Evolutionary conservation across 768 basidiomycete species (phyloP).

Genomic region (Gymnopilus dilepis): DNA sequence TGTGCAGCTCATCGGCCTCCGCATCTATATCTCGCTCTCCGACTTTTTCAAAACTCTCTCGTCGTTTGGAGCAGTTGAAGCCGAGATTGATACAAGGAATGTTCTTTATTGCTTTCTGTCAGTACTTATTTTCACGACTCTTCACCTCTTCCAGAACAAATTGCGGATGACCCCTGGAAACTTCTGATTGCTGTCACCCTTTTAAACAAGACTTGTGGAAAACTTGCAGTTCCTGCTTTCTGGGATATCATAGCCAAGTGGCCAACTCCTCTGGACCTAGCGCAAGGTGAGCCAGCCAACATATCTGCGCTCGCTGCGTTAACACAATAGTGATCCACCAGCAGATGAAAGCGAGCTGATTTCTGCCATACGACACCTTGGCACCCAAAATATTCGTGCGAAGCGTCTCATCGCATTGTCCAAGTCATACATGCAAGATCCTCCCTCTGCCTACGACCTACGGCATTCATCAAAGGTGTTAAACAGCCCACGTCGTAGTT

Average conservation of each 20-base stretch:
- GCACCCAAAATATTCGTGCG: constrained; percentile 62
- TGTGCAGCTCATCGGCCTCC: neutral
- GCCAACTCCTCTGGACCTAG: constrained; percentile 60
- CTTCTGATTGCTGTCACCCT: constrained; percentile 69
- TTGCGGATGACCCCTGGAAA: constrained; percentile 69
- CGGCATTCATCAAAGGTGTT: constrained; percentile 35
- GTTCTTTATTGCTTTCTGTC: neutral
- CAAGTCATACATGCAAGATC: constrained; percentile 51
- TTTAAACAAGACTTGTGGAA: constrained; percentile 73
- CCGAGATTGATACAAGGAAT: constrained; percentile 48
- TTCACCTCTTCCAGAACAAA: constrained; percentile 43
- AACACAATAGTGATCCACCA: constrained; percentile 21
- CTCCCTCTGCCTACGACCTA: constrained; percentile 37
- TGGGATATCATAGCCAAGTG: constrained; percentile 59
- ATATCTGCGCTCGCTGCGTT: neutral
- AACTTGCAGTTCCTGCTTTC: constrained; percentile 68
- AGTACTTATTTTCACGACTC: neutral
- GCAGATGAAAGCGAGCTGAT: constrained; percentile 51
- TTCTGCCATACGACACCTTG: constrained; percentile 55
- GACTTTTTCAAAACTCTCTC: constrained; percentile 1
- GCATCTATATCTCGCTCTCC: neutral
- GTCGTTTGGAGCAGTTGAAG: constrained; percentile 9
- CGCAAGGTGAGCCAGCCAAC: constrained; percentile 47
- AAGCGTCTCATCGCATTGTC: constrained; percentile 62
- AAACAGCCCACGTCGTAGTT: constrained; percentile 12